Evolutionary conservation across 176 grass and related monocot species (phyloP), one percentile per base, ranked within the genome.

Genomic region (barley (Hordeum vulgare)): DNA sequence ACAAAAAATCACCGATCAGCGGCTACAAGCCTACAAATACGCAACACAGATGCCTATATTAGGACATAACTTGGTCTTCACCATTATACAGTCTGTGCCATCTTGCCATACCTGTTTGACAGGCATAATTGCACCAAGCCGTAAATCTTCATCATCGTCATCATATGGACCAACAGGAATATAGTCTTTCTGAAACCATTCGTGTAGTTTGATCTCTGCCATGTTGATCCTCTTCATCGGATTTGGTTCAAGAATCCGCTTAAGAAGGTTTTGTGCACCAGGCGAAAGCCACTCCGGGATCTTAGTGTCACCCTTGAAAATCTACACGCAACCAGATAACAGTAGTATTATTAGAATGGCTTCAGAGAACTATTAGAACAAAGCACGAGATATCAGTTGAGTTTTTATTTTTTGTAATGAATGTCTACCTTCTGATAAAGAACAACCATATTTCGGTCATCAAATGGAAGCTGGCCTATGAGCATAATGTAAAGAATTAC

Each of bases 371-470:
- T 54, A 69, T 11, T 17, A 33, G 2, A 71, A 54, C 20, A 27
- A 1, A 74, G 47, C 25, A 51, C 9, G 42, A 68, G 57, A 47
- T 3, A 70, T 2, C 27, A 35, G 41, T 44, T 40, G 67, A 39
- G 2, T 31, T 66, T 67, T 75, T 44, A 51, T 17, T 31, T 66
- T 61, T 75, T 18, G 8, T 54, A 0, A 54, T 60, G n/a, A 62
- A n/a, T 26, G 21, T 24, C 9, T 84, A 94, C 95, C 90, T 97
- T 97, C 69, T 97, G 95, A 84, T 97, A 97, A 35, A 97, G 95
- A 45, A 97, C 95, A n/a, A 84, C 95, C 2, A 97, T 71, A 53
- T 97, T 97, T 59, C 92, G 76, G 25, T 97, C 95, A 60, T 97
- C 88, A 24, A 97, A 97, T 6, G 92, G 95, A 75, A 94, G 95